These are phyloP conservation scores for Besnoitia besnoiti DNA, from an alignment of 169 alveolate genomes.

Conservation along the genomic window DNA sequence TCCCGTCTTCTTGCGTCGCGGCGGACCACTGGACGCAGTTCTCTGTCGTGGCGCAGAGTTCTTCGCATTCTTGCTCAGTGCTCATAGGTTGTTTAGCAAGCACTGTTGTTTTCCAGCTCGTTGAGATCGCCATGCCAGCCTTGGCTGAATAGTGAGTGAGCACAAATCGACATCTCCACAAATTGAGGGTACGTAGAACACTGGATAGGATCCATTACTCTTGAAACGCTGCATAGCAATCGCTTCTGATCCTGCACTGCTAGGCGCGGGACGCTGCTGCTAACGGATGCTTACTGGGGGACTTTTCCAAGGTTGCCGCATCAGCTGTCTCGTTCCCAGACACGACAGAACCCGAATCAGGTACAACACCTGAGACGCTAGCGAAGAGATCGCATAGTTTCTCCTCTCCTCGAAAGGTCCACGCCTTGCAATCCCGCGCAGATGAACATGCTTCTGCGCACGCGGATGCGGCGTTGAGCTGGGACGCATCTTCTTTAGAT, in stretches of 20 bases:
- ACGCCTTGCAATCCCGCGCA: not conserved
- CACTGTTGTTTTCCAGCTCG: not conserved
- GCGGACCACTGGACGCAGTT: slow-evolving; percentile 4
- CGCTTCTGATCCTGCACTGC: no score
- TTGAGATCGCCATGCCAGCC: not conserved
- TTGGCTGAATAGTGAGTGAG: not conserved
- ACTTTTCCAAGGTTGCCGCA: not conserved
- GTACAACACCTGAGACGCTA: not conserved
- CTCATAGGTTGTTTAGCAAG: not conserved
- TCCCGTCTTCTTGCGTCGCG: not conserved
- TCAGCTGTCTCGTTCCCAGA: not conserved
- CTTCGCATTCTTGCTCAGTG: not conserved
- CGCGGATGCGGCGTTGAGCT: not conserved
- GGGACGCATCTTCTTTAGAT: not conserved
- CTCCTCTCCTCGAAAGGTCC: slow-evolving; percentile 4
- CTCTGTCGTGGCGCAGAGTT: not conserved
- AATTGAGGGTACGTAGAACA: not conserved
- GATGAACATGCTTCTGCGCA: not conserved
- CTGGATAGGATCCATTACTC: no score
- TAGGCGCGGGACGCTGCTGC: no score
- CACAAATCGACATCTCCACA: not conserved
- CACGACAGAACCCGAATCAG: not conserved
- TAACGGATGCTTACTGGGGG: not conserved
- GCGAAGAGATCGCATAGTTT: not conserved
- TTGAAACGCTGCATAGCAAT: no score